Evolutionary conservation across 2,329 filamentous ascomycete species (phyloP).

Genomic region (Colletotrichum trifolii): DNA sequence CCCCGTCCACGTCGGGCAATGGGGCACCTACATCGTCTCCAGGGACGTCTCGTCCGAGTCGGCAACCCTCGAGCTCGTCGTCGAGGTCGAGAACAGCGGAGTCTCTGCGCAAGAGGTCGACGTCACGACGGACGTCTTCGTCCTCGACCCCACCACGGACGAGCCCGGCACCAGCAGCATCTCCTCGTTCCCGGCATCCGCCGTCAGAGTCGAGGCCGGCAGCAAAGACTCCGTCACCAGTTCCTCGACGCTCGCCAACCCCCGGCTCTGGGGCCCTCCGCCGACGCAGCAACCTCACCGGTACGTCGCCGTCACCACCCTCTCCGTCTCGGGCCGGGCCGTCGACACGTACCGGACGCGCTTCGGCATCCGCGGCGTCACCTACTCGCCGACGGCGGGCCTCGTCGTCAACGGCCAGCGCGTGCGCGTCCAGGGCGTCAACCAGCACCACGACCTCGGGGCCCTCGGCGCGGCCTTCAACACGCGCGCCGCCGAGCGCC

Average conservation of each 20-base stretch:
- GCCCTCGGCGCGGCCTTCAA: constrained; percentile 63
- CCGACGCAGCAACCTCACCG: constrained; percentile 58
- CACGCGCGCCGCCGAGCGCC: constrained; percentile 57
- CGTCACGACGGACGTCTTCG: constrained; percentile 53
- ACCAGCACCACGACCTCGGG: constrained; percentile 64
- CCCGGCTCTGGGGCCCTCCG: constrained; percentile 59
- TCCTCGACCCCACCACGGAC: constrained; percentile 47
- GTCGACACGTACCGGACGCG: constrained; percentile 60
- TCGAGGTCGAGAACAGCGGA: constrained; percentile 59
- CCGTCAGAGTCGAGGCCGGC: constrained; percentile 45
- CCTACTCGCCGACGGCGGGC: constrained; percentile 52
- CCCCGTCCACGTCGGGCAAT: constrained; percentile 59
- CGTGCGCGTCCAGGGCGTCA: constrained; percentile 57
- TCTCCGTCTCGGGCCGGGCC: constrained; percentile 42
- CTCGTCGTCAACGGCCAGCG: constrained; percentile 58
- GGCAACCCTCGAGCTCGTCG: constrained; percentile 55
- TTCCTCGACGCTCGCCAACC: constrained; percentile 46
- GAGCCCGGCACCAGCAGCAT: constrained; percentile 40
- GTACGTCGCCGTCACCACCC: constrained; percentile 57
- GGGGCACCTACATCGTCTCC: constrained; percentile 61
- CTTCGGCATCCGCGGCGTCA: constrained; percentile 61
- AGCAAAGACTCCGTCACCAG: constrained; percentile 47
- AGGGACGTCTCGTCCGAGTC: constrained; percentile 54
- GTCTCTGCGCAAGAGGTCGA: constrained; percentile 45
- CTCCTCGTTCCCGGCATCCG: constrained; percentile 47